Evolutionary conservation across 1,284 basidiomycete genomes (phyloP).

Genomic region (Melampsora americana): DNA sequence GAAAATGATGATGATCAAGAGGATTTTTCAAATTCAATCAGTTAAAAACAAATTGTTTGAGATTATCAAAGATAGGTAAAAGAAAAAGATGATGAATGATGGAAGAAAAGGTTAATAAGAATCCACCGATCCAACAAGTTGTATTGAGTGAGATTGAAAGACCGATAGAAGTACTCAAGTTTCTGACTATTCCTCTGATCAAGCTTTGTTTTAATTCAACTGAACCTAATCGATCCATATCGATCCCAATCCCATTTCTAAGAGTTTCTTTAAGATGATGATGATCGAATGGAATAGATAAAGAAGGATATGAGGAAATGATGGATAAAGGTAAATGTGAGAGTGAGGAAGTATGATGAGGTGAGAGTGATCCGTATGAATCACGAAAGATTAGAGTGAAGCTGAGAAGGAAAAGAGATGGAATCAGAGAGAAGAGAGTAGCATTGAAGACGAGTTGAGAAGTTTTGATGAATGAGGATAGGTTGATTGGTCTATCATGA

Average conservation of each 20-base stretch:
- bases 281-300: neutral
- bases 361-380: slow-evolving; percentile 32
- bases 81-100: neutral
- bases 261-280: slow-evolving; percentile 1
- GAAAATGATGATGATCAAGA: too few relatives aligned
- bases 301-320: neutral
- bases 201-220: slow-evolving; percentile 23
- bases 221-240: slow-evolving; percentile 43
- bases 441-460: neutral
- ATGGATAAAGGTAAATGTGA: neutral
- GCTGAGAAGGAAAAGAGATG: neutral
- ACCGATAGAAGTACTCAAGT: slow-evolving; percentile 17
- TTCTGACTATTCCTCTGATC: slow-evolving; percentile 27
- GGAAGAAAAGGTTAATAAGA: neutral
- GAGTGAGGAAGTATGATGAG: slow-evolving; percentile 6
- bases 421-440: slow-evolving; percentile 16
- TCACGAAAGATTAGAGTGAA: slow-evolving; percentile 23
- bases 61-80: too few relatives aligned
- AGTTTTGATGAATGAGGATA: neutral
- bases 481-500: neutral
- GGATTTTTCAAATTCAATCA: too few relatives aligned
- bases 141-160: neutral
- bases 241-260: slow-evolving; percentile 12
- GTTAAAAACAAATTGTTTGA: too few relatives aligned
- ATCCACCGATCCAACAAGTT: slow-evolving; percentile 1